Percentiles rank a stretch among this genome's conserved stretches.
Evolutionary conservation across 441 rosid genomes (phyloP).

Genomic region (Sinapis alba): DNA sequence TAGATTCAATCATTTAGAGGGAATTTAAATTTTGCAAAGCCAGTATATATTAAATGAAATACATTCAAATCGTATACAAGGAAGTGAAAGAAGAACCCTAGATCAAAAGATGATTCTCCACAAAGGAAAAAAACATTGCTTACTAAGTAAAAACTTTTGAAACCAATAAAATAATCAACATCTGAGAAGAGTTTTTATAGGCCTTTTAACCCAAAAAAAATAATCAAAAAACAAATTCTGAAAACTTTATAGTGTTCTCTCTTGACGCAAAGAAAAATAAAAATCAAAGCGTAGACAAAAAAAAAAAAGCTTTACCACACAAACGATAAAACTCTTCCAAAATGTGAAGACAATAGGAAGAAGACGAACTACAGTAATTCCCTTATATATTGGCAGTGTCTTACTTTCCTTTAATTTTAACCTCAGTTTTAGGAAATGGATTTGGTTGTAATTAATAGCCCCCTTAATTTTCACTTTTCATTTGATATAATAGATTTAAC

Average conservation of each 20-base stretch:
- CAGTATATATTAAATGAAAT: neutral
- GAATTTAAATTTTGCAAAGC: neutral
- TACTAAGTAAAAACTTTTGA: neutral
- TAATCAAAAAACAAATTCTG: neutral
- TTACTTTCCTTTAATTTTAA: neutral
- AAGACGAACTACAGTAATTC: neutral
- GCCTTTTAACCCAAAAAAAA: neutral
- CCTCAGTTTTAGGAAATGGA: neutral
- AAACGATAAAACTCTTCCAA: neutral
- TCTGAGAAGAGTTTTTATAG: neutral
- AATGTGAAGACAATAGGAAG: neutral
- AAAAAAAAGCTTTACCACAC: neutral
- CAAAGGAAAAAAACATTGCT: neutral
- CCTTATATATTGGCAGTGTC: neutral
- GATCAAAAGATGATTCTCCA: neutral
- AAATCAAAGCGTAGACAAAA: neutral
- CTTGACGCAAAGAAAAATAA: neutral
- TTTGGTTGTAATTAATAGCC: neutral
- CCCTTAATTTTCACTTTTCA: neutral
- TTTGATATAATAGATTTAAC: neutral
- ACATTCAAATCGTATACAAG: neutral
- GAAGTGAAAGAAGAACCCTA: neutral
- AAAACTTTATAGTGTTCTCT: neutral
- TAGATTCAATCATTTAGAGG: neutral
- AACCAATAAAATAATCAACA: neutral